Conservation (phyloP, 495 filamentous ascomycete species). For the Xylaria nigripes region DNA sequence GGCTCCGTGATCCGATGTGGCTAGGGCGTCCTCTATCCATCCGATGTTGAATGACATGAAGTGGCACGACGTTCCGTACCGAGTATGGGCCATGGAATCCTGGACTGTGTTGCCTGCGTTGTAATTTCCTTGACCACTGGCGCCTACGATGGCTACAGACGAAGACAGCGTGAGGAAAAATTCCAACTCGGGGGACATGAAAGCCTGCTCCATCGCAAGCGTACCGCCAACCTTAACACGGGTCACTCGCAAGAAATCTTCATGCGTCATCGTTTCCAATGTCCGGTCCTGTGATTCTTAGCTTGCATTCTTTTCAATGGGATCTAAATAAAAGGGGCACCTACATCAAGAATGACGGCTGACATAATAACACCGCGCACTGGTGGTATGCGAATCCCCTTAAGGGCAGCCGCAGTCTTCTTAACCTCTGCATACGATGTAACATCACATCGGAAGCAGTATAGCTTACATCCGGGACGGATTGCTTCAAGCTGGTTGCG, state of each 20-base stretch:
- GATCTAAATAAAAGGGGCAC: not conserved
- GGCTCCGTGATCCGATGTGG: not conserved
- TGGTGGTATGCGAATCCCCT: not conserved
- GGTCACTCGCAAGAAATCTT: not conserved
- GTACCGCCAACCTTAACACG: not conserved
- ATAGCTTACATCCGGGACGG: not conserved
- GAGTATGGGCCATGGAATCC: not conserved
- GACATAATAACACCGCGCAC: slow-evolving; percentile 3
- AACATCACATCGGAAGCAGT: not conserved
- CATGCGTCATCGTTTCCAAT: not conserved
- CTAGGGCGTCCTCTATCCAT: not conserved
- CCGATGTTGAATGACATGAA: not conserved
- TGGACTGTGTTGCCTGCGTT: slow-evolving; percentile 3
- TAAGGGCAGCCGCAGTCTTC: not conserved
- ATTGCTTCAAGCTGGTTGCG: not conserved
- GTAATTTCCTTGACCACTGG: not conserved
- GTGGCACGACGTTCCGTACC: not conserved
- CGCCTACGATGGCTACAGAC: not conserved
- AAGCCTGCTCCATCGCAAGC: not conserved
- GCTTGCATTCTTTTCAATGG: not conserved
- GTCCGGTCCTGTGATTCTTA: not conserved
- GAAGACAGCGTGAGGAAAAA: slow-evolving; percentile 1
- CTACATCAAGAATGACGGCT: not conserved
- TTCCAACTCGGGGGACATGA: not conserved
- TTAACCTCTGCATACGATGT: not conserved